These are phyloP conservation scores for Colletotrichum sp. DNA, from an alignment of 2,329 filamentous ascomycete genomes.

Conservation along the genomic window DNA sequence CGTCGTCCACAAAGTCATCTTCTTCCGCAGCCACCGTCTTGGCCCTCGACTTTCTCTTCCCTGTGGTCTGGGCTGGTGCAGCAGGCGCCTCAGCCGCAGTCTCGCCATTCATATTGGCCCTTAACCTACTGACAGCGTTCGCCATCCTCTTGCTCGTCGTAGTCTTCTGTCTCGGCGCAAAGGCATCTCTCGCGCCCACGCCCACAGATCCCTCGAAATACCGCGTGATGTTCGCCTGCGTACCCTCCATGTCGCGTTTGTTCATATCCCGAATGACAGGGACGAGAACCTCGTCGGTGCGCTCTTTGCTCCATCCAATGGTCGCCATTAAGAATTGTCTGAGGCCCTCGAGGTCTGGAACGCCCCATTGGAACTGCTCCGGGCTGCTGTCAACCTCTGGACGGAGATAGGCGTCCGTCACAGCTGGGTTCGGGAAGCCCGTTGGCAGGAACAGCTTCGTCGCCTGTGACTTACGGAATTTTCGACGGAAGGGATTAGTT, in stretches of 20 bases:
- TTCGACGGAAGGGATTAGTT: conserved; percentile 73
- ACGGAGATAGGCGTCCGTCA: conserved; percentile 82
- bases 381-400: conserved; percentile 84
- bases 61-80: neutral
- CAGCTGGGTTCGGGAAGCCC: conserved; percentile 77
- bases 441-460: conserved; percentile 87
- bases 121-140: conserved; percentile 72
- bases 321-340: conserved; percentile 87
- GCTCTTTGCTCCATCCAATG: conserved; percentile 89
- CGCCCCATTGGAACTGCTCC: conserved; percentile 90
- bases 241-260: conserved; percentile 82
- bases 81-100: neutral
- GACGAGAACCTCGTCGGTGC: conserved; percentile 93
- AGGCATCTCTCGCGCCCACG: conserved; percentile 68
- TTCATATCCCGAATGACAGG: conserved; percentile 98
- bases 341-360: conserved; percentile 88
- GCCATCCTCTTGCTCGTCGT: conserved; percentile 78
- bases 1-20: neutral
- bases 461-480: conserved; percentile 80
- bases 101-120: conserved; percentile 52
- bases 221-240: conserved; percentile 93
- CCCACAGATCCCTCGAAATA: conserved; percentile 83
- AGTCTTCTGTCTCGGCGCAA: conserved; percentile 70
- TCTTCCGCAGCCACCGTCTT: neutral
- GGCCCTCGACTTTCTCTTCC: conserved; percentile 14